Conservation (phyloP, 2,329 filamentous ascomycete genomes). For the Aspergillus candidus region DNA sequence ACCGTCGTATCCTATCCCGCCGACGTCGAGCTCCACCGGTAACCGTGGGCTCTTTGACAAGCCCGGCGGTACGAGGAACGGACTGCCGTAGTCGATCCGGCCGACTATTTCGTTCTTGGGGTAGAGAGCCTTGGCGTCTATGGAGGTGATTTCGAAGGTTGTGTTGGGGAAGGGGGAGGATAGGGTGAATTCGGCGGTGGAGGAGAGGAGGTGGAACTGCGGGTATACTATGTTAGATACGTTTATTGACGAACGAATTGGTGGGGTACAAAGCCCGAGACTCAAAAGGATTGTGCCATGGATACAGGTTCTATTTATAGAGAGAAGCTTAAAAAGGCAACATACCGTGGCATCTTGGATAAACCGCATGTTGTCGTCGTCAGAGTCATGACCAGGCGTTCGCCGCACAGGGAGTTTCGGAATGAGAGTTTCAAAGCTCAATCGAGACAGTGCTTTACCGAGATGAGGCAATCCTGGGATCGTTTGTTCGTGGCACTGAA, state of each 20-base stretch:
- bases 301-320: conserved; percentile 2
- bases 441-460: conserved; percentile 64
- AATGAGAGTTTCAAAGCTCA: conserved; percentile 65
- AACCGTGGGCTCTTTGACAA: conserved; percentile 65
- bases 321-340: conserved; percentile 19
- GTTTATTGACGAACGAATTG: conserved; percentile 19
- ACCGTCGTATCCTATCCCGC: conserved; percentile 75
- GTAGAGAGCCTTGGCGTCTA: conserved; percentile 82
- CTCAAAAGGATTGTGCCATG: no score
- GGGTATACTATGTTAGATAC: conserved; percentile 12
- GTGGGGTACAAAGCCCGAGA: neutral
- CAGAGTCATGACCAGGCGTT: conserved; percentile 32
- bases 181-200: conserved; percentile 77
- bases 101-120: conserved; percentile 74
- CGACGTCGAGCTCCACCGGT: conserved; percentile 74
- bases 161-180: conserved; percentile 69
- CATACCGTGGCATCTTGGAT: conserved; percentile 69
- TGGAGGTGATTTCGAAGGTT: conserved; percentile 67
- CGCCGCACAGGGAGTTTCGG: conserved; percentile 60
- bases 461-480: conserved; percentile 69
- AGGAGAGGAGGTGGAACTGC: conserved; percentile 71
- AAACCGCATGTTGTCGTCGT: conserved; percentile 55
- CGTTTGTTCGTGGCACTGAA: conserved; percentile 64
- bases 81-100: conserved; percentile 64
- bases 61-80: conserved; percentile 73